Evolutionary conservation across 2,329 filamentous ascomycete species (phyloP), one percentile per base, ranked within the genome.

Genomic region (Neonectria punicea): DNA sequence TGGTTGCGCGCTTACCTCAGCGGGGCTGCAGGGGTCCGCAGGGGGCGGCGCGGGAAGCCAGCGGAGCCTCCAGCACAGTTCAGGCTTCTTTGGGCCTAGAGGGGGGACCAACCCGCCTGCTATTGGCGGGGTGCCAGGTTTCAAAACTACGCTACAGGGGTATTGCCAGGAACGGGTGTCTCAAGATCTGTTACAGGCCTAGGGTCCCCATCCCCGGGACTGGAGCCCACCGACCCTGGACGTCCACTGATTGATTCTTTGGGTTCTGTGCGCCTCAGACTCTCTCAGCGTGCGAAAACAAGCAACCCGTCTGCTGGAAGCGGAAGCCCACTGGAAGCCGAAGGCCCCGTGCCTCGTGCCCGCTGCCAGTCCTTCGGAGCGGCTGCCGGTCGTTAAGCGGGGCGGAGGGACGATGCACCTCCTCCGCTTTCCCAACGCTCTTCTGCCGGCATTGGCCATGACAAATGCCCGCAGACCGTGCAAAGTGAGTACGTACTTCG

Each of bases 171-270:
- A 61, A 60, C 63, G 56, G 58, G 59, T 71, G 80, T 82, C 79
- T 82, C 80, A 81, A 78, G 80, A 51, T 81, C 75, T 81, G 81
- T 83, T 77, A 75, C 80, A 83, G 79, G 73, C 74, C 65, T 61
- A 63, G 69, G 71, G 61, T 43, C 50, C 20, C 44, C 13, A 32
- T 34, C 30, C n/a, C 44, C 18, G 6, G 39, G 39, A 13, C 20
- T 49, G 22, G 5, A 49, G 9, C 13, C 22, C 28, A 8, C 14
- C 47, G n/a, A 5, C 47, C 47, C 32, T 28, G n/a, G 53, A 65
- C 47, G 47, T 53, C 67, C 69, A 68, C 64, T 69, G 58, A 59
- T 51, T 51, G 53, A 47, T 53, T 56, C 58, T 57, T 61, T 20
- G 11, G 22, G 39, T 34, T 18, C 32, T 44, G 39, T 59, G 60